phyloP scores from a whole-genome alignment of 192 early-diverging fungal genomes.

The Coemansia erecta region DNA sequence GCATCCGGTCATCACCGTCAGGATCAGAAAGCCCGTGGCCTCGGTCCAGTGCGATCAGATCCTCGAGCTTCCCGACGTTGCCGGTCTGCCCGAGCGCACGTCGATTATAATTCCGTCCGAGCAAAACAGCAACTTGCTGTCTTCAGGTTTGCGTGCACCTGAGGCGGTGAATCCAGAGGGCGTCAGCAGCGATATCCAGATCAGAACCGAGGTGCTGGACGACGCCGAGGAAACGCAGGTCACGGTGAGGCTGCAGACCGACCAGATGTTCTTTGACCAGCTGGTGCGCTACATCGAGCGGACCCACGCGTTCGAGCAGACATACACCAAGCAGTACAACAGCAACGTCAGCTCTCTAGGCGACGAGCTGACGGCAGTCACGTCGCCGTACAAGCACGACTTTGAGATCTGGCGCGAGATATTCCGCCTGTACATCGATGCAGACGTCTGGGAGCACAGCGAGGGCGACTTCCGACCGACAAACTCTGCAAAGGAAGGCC shows the following conservation, averaged over 20 bases:
- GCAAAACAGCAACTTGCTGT: background rate
- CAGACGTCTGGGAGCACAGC: conserved; percentile 64
- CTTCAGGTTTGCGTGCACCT: background rate
- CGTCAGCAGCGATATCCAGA: conserved; percentile 8
- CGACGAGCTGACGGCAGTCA: conserved; percentile 54
- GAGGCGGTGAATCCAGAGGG: background rate
- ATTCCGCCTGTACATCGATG: conserved; percentile 66
- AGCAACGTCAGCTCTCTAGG: conserved; percentile 57
- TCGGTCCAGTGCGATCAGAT: conserved; percentile 7
- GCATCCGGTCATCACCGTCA: conserved; percentile 46
- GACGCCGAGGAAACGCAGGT: conserved; percentile 40
- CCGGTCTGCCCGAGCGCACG: conserved; percentile 10
- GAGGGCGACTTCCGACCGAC: conserved; percentile 60
- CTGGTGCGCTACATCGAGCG: conserved; percentile 59
- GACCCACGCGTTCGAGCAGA: conserved; percentile 57
- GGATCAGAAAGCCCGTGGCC: conserved; percentile 15
- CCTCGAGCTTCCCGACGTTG: conserved; percentile 19
- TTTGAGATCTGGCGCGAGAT: conserved; percentile 69
- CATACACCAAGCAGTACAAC: conserved; percentile 55
- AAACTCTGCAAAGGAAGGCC: conserved; percentile 58
- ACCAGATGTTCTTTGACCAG: conserved; percentile 60
- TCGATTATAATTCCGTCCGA: conserved; percentile 16
- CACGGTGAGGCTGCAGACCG: conserved; percentile 45
- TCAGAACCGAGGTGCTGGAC: conserved; percentile 10
- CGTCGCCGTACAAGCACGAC: conserved; percentile 74